Conservation (phyloP, 805 yeast genomes). For the Limtongozyma cylindracea region DNA sequence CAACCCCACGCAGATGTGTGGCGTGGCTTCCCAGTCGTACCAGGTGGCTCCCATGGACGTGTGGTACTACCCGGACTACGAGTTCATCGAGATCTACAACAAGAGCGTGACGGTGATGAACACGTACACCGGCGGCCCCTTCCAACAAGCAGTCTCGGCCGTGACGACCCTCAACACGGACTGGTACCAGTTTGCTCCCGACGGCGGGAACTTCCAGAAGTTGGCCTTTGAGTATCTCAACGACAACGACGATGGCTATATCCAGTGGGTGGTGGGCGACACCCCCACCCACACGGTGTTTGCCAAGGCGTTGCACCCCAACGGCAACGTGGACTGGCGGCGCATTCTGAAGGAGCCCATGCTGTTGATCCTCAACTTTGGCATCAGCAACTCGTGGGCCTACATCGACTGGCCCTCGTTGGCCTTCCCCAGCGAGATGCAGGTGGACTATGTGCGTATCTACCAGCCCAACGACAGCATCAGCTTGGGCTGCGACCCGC, state of each 20-base stretch:
- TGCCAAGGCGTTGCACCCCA: slow-evolving; percentile 60
- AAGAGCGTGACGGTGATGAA: slow-evolving; percentile 52
- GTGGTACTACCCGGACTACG: slow-evolving; percentile 84
- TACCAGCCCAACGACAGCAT: slow-evolving; percentile 56
- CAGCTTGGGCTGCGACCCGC: slow-evolving; percentile 67
- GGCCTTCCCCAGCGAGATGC: slow-evolving; percentile 53
- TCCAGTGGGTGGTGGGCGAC: slow-evolving; percentile 73
- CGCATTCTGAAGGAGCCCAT: slow-evolving; percentile 74
- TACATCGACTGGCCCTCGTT: slow-evolving; percentile 76
- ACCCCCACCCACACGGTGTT: slow-evolving; percentile 50
- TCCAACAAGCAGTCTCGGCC: slow-evolving; percentile 80
- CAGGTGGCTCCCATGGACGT: slow-evolving; percentile 89
- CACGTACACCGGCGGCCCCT: slow-evolving; percentile 78
- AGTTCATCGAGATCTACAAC: slow-evolving; percentile 52
- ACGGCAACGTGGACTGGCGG: slow-evolving; percentile 78
- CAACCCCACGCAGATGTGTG: too few relatives aligned
- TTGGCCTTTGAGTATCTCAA: slow-evolving; percentile 61
- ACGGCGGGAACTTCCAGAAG: slow-evolving; percentile 30
- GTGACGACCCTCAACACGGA: slow-evolving; percentile 50
- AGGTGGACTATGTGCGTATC: slow-evolving; percentile 66
- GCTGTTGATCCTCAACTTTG: slow-evolving; percentile 72
- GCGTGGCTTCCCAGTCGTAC: slow-evolving; percentile 75
- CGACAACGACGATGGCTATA: slow-evolving; percentile 43
- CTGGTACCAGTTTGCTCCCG: slow-evolving; percentile 58
- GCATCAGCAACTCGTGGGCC: slow-evolving; percentile 82